phyloP scores from a whole-genome alignment of 2,329 filamentous ascomycete species.

The Penicillium sp. region DNA sequence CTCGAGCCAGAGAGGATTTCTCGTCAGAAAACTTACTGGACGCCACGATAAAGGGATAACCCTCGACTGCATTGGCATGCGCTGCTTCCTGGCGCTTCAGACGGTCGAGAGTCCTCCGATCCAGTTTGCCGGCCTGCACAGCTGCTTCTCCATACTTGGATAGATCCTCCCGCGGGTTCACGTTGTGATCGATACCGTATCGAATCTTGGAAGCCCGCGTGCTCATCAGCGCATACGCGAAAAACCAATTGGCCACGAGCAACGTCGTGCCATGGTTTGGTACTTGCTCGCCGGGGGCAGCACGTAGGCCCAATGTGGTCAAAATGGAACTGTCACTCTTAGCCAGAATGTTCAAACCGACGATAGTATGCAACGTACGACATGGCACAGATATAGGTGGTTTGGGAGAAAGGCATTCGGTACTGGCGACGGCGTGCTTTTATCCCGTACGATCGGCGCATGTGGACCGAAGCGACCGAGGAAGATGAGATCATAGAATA shows the following conservation, averaged over 20 bases:
- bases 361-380: conserved; percentile 3
- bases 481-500: conserved; percentile 7
- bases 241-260: conserved; percentile 38
- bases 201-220: conserved; percentile 31
- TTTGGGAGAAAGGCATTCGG: too few species aligned
- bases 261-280: conserved; percentile 30
- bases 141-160: conserved; percentile 33
- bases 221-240: conserved; percentile 36
- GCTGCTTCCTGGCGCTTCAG: conserved; percentile 35
- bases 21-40: background rate
- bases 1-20: too few species aligned
- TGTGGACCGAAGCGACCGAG: conserved; percentile 8
- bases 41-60: conserved; percentile 35
- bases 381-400: too few species aligned
- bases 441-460: conserved; percentile 1
- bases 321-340: conserved; percentile 19
- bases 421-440: too few species aligned
- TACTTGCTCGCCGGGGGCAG: conserved; percentile 10
- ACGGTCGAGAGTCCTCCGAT: conserved; percentile 30
- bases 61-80: conserved; percentile 32
- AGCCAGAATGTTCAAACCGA: too few species aligned
- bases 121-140: conserved; percentile 35
- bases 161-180: conserved; percentile 36
- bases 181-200: conserved; percentile 37
- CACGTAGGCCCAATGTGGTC: conserved; percentile 21